Evolutionary conservation across 1,284 basidiomycete species (phyloP).

Genomic region (Lentinus polychrous): DNA sequence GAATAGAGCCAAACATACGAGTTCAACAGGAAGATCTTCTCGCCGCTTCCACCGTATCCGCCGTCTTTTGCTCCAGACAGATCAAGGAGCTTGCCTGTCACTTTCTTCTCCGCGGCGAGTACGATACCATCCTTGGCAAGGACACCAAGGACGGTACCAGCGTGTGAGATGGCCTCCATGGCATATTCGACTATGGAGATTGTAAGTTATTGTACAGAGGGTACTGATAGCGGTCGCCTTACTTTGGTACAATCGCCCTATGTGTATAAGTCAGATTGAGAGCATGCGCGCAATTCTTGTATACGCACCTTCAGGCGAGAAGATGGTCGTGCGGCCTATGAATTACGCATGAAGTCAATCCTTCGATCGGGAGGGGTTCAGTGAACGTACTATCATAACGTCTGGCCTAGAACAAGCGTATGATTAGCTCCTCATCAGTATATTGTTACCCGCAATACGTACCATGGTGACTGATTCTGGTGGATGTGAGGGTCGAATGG

Average conservation of each 20-base stretch:
- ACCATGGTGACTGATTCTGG: conserved; percentile 26
- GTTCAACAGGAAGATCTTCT: conserved; percentile 96
- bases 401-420: conserved; percentile 52
- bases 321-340: conserved; percentile 87
- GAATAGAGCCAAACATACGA: conserved; percentile 42
- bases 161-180: conserved; percentile 98
- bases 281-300: conserved; percentile 4
- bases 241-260: conserved; percentile 91
- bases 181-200: conserved; percentile 84
- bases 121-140: conserved; percentile 96
- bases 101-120: conserved; percentile 98
- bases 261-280: conserved; percentile 8
- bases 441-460: conserved; percentile 8
- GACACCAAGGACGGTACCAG: conserved; percentile 91
- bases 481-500: background rate
- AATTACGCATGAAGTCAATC: background rate
- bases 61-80: conserved; percentile 79
- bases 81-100: conserved; percentile 96
- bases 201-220: conserved; percentile 1
- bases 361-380: conserved; percentile 13
- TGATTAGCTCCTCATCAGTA: conserved; percentile 1
- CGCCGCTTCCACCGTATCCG: conserved; percentile 89
- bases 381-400: conserved; percentile 77
- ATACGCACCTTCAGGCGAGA: conserved; percentile 84
- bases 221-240: conserved; percentile 19